phyloP scores from a whole-genome alignment of 2,329 filamentous ascomycete genomes.

The Ceratocystis cacaofunesta region DNA sequence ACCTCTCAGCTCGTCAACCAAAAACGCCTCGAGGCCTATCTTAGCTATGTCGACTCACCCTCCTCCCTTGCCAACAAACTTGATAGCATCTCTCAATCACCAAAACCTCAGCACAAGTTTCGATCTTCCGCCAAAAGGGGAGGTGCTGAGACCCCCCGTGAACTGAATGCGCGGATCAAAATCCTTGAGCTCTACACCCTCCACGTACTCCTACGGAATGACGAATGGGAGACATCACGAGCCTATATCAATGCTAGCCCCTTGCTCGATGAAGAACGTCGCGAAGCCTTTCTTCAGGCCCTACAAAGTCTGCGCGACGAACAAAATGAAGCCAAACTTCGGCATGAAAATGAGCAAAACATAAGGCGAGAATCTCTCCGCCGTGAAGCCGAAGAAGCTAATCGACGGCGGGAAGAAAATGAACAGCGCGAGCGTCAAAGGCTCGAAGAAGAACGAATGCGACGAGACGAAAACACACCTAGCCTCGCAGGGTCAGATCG shows the following conservation, averaged over 20 bases:
- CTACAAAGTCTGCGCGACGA: conserved; percentile 74
- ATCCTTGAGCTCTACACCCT: conserved; percentile 91
- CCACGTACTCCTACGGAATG: conserved; percentile 83
- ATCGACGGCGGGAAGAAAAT: conserved; percentile 41
- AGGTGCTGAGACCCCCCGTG: conserved; percentile 68
- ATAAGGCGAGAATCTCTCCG: conserved; percentile 42
- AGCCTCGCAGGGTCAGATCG: conserved; percentile 26
- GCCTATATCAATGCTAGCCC: conserved; percentile 81
- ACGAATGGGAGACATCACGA: conserved; percentile 88
- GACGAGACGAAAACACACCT: conserved; percentile 35
- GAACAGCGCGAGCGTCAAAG: conserved; percentile 39
- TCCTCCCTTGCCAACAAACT: conserved; percentile 57
- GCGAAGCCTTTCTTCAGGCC: conserved; percentile 77
- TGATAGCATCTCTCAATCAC: conserved; percentile 27
- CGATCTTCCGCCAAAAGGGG: conserved; percentile 36
- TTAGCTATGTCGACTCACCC: conserved; percentile 47
- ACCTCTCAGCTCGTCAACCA: conserved; percentile 73
- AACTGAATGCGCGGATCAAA: conserved; percentile 72
- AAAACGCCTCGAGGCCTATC: conserved; percentile 72
- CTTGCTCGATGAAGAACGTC: conserved; percentile 79
- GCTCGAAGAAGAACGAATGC: conserved; percentile 38
- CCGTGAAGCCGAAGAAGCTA: conserved; percentile 42
- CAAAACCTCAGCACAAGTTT: conserved; percentile 26
- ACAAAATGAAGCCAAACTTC: conserved; percentile 54
- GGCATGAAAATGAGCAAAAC: conserved; percentile 43